A percentile compares a stretch with the other conserved stretches of the same genome.
These are phyloP conservation scores for Beauveria medogensis DNA, from an alignment of 2,329 filamentous ascomycete species.

Conservation along the genomic window DNA sequence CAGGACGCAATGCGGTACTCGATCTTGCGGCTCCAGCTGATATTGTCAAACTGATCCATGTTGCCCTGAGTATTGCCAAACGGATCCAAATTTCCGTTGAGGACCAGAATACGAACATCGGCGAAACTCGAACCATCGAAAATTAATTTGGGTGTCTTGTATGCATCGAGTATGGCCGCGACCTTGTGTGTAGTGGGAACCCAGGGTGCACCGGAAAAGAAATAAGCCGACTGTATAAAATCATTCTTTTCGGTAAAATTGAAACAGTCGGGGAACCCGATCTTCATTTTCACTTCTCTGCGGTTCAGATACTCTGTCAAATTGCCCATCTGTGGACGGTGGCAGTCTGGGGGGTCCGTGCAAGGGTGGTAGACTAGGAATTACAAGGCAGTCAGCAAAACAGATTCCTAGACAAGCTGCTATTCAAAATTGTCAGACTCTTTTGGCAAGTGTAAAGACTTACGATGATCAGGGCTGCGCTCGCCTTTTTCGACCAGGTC, in stretches of 20 bases:
- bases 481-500: conserved; percentile 30
- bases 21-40: conserved; percentile 36
- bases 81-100: conserved; percentile 19
- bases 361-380: conserved; percentile 11
- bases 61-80: conserved; percentile 19
- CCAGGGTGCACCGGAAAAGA: background rate
- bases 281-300: conserved; percentile 13
- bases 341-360: conserved; percentile 8
- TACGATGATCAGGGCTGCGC: conserved; percentile 37
- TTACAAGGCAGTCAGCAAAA: background rate
- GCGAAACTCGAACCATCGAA: conserved; percentile 10
- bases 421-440: conserved; percentile 18
- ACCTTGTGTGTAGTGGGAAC: conserved; percentile 12
- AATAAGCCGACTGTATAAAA: conserved; percentile 57
- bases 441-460: conserved; percentile 22
- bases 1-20: conserved; percentile 28
- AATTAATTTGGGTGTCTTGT: conserved; percentile 1
- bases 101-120: conserved; percentile 16
- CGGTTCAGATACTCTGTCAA: conserved; percentile 20
- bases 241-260: conserved; percentile 87
- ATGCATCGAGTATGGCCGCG: conserved; percentile 13
- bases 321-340: conserved; percentile 14
- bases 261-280: conserved; percentile 51
- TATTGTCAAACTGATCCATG: conserved; percentile 28
- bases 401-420: too few species aligned